Evolutionary conservation across 108 stramenopile genomes (phyloP).

Genomic region (Conticribra guillardii): DNA sequence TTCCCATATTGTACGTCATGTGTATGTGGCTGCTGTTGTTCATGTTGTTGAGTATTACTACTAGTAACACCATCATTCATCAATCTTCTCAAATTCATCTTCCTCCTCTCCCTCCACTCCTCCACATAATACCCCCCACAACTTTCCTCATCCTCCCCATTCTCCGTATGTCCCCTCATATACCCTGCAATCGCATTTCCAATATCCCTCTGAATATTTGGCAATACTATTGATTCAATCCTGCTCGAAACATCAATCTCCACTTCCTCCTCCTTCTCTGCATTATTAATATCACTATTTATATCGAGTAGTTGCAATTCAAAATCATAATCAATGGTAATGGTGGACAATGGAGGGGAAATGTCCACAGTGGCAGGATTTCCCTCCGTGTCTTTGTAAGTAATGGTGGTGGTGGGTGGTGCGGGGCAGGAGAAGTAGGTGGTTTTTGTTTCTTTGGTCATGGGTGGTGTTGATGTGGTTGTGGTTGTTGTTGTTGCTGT

Average conservation of each 20-base stretch:
- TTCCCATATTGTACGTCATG: neutral
- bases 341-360: constrained; percentile 14
- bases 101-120: constrained; percentile 16
- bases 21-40: neutral
- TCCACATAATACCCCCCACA: constrained; percentile 27
- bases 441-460: neutral
- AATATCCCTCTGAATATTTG: constrained; percentile 12
- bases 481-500: constrained; percentile 1
- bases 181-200: constrained; percentile 15
- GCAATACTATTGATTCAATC: constrained; percentile 11
- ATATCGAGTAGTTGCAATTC: constrained; percentile 11
- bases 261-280: neutral
- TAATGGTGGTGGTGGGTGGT: neutral
- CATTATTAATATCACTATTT: neutral
- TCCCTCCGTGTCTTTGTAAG: constrained; percentile 10
- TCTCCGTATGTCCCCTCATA: constrained; percentile 10
- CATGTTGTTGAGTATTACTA: too few species aligned
- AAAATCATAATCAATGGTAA: constrained; percentile 16
- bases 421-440: constrained; percentile 37
- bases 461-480: neutral
- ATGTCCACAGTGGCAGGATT: constrained; percentile 1
- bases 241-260: neutral
- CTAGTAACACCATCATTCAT: too few species aligned
- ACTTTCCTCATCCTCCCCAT: constrained; percentile 4
- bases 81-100: neutral